Evolutionary conservation across 2,329 filamentous ascomycete genomes (phyloP).

Genomic region (Xylaria polymorpha): DNA sequence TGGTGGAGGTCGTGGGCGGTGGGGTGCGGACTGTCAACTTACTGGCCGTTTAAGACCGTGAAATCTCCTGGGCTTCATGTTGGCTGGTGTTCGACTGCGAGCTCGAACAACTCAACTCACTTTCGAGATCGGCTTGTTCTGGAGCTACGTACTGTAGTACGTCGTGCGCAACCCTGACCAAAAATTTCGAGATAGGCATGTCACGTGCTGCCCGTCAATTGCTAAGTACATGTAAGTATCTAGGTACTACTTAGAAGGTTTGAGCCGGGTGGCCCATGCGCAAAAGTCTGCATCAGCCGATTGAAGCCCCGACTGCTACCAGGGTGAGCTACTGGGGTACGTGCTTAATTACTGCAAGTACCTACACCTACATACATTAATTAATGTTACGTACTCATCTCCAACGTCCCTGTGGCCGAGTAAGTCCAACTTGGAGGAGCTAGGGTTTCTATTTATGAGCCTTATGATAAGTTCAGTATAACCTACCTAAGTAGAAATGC

Average conservation of each 20-base stretch:
- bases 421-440: too few species aligned
- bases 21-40: slow-evolving; percentile 50
- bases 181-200: slow-evolving; percentile 42
- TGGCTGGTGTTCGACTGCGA: slow-evolving; percentile 45
- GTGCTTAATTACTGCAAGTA: too few species aligned
- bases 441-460: too few species aligned
- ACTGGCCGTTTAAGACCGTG: slow-evolving; percentile 75
- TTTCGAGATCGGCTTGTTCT: slow-evolving; percentile 14
- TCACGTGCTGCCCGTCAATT: slow-evolving; percentile 41
- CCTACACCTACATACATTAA: too few species aligned
- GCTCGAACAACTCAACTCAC: slow-evolving; percentile 30
- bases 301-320: too few species aligned
- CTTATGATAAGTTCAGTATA: too few species aligned
- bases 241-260: too few species aligned
- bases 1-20: background rate
- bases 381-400: too few species aligned
- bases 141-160: slow-evolving; percentile 8
- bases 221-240: background rate
- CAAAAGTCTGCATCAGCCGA: too few species aligned
- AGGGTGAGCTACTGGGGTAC: too few species aligned
- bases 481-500: too few species aligned
- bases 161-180: slow-evolving; percentile 25
- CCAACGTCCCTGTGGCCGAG: too few species aligned
- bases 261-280: background rate
- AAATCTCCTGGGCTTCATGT: slow-evolving; percentile 70